These are phyloP conservation scores for Trichomonascus vanleenenianus DNA, from an alignment of 805 yeast species.

Conservation along the genomic window DNA sequence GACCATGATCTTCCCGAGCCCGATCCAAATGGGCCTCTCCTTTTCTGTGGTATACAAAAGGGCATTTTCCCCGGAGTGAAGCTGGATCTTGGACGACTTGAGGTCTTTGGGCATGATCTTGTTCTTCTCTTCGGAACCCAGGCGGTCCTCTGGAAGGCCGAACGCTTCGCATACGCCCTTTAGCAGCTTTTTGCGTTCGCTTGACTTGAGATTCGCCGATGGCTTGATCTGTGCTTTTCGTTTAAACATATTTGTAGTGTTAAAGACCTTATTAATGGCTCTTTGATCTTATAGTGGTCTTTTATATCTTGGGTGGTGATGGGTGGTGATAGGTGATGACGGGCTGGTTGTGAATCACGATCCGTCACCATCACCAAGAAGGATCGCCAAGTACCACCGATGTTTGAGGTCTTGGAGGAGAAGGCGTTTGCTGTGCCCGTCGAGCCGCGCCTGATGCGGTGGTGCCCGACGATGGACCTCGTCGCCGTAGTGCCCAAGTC, in stretches of 20 bases:
- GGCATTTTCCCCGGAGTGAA: conserved; percentile 46
- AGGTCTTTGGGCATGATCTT: conserved; percentile 44
- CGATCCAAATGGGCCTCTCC: conserved; percentile 60
- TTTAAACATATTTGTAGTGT: not conserved
- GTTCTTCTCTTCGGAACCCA: conserved; percentile 36
- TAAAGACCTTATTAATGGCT: not conserved
- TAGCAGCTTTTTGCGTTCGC: conserved; percentile 60
- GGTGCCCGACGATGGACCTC: conserved; percentile 47
- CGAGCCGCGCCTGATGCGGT: conserved; percentile 22
- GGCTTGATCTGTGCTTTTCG: conserved; percentile 45
- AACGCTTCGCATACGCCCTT: conserved; percentile 36
- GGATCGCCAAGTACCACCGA: not conserved
- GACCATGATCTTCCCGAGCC: conserved; percentile 31
- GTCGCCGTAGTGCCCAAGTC: conserved; percentile 36
- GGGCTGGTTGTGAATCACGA: too few species aligned
- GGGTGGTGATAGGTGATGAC: too few species aligned
- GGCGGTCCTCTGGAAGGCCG: conserved; percentile 19
- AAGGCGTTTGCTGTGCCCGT: conserved; percentile 14
- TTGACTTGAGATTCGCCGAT: conserved; percentile 68
- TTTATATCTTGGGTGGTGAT: too few species aligned
- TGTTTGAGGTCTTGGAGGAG: conserved; percentile 7
- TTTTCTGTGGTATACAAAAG: conserved; percentile 54
- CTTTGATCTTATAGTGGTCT: too few species aligned
- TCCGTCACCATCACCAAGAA: not conserved
- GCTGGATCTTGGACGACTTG: conserved; percentile 56